Evolutionary conservation across 768 basidiomycete species (phyloP).

Genomic region (Pleurotus salmoneostramineus): DNA sequence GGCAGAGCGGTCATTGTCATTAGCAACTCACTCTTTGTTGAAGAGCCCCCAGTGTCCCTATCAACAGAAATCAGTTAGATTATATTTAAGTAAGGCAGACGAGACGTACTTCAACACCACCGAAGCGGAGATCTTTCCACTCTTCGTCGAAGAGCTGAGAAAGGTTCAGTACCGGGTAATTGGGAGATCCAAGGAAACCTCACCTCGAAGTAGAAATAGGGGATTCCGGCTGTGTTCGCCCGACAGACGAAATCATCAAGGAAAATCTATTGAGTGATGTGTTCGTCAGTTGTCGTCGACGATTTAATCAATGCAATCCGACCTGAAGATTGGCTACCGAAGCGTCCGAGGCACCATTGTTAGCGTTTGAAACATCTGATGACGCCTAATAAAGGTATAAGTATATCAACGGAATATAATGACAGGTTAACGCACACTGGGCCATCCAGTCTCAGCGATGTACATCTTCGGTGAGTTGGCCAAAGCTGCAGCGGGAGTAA

Average conservation of each 20-base stretch:
- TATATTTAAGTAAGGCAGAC: background rate
- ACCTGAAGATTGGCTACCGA: constrained; percentile 60
- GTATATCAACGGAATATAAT: background rate
- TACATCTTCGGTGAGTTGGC: constrained; percentile 78
- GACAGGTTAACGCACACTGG: constrained; percentile 46
- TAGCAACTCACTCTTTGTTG: constrained; percentile 32
- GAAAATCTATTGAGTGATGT: constrained; percentile 50
- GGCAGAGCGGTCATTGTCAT: background rate
- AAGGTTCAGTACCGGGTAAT: background rate
- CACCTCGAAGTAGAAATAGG: constrained; percentile 88
- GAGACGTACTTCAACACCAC: constrained; percentile 61
- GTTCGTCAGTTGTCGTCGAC: background rate
- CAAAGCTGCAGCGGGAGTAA: constrained; percentile 47
- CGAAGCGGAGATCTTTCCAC: constrained; percentile 76
- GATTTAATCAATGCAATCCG: background rate
- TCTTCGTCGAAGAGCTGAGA: constrained; percentile 71
- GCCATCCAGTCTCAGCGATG: constrained; percentile 89
- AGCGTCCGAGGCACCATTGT: constrained; percentile 67
- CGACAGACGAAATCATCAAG: constrained; percentile 85
- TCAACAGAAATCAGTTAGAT: constrained; percentile 4
- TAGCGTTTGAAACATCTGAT: constrained; percentile 50
- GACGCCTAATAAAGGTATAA: constrained; percentile 39
- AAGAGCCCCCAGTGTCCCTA: constrained; percentile 49
- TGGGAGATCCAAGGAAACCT: constrained; percentile 13
- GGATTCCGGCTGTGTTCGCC: constrained; percentile 76